These are phyloP conservation scores for Hemileia vastatrix DNA, from an alignment of 1,284 basidiomycete genomes.

Conservation along the genomic window DNA sequence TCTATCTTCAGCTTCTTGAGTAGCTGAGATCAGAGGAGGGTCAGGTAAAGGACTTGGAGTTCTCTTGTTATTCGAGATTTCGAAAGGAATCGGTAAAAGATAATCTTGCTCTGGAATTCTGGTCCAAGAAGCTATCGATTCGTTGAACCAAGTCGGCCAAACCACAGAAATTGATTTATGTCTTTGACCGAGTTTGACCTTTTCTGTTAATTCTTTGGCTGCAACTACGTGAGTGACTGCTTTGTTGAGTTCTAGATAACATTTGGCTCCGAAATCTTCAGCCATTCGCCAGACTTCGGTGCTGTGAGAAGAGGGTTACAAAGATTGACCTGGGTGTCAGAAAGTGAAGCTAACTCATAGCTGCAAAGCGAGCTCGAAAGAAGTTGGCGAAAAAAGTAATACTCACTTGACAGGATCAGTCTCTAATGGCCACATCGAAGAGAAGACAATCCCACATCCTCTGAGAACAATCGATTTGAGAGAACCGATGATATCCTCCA, in stretches of 20 bases:
- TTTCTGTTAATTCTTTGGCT: slow-evolving; percentile 34
- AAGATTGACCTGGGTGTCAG: background rate
- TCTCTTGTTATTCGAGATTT: background rate
- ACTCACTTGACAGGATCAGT: slow-evolving; percentile 28
- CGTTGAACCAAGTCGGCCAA: slow-evolving; percentile 39
- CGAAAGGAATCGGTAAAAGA: too few species aligned
- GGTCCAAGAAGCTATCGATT: slow-evolving; percentile 34
- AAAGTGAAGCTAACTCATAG: background rate
- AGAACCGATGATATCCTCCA: slow-evolving; percentile 30
- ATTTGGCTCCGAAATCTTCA: slow-evolving; percentile 38
- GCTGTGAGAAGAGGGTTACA: too few species aligned
- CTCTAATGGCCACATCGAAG: slow-evolving; percentile 36
- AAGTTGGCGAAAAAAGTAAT: background rate
- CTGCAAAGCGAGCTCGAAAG: background rate
- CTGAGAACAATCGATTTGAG: slow-evolving; percentile 32
- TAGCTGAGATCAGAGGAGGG: background rate
- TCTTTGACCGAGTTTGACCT: slow-evolving; percentile 33
- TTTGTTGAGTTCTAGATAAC: slow-evolving; percentile 25
- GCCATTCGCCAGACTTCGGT: slow-evolving; percentile 36
- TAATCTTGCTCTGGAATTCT: slow-evolving; percentile 33
- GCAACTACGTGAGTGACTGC: slow-evolving; percentile 38
- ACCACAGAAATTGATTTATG: slow-evolving; percentile 32
- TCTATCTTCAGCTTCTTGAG: background rate
- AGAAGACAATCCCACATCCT: slow-evolving; percentile 38
- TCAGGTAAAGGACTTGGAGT: background rate